Conservation (phyloP, 2,329 filamentous ascomycete genomes). For the Aspergillus aculeatus region DNA sequence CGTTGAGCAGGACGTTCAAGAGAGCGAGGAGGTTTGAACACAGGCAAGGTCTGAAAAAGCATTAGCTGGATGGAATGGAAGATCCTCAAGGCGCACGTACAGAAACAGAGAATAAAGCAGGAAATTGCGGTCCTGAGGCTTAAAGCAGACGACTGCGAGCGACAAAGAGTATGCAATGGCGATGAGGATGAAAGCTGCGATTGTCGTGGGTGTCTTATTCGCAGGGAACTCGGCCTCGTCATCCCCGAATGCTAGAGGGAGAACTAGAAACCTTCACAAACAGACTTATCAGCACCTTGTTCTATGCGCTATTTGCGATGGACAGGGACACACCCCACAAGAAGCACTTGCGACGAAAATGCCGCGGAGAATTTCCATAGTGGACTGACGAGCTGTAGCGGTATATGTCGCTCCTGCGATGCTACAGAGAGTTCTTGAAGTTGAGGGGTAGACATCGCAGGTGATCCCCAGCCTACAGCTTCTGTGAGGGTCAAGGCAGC, state of each 20-base stretch:
- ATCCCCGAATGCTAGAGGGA: conserved; percentile 30
- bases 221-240: conserved; percentile 17
- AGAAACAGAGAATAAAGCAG: conserved; percentile 33
- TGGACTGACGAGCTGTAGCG: conserved; percentile 6
- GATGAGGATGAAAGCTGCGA: conserved; percentile 29
- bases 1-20: conserved; percentile 36
- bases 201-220: conserved; percentile 24
- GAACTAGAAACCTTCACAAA: conserved; percentile 29
- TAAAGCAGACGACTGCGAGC: conserved; percentile 25
- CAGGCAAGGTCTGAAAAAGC: conserved; percentile 21
- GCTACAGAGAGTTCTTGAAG: not conserved
- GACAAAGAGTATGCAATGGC: conserved; percentile 27
- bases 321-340: conserved; percentile 28
- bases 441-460: not conserved
- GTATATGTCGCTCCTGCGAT: conserved; percentile 11
- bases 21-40: conserved; percentile 31
- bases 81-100: conserved; percentile 22
- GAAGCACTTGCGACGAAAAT: conserved; percentile 26
- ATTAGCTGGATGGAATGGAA: conserved; percentile 5
- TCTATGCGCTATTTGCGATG: not conserved
- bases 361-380: conserved; percentile 28
- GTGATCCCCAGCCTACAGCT: not conserved
- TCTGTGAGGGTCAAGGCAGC: not conserved
- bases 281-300: not conserved
- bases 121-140: conserved; percentile 24